Evolutionary conservation across 768 basidiomycete species (phyloP).

Genomic region (Kwoniella pini): DNA sequence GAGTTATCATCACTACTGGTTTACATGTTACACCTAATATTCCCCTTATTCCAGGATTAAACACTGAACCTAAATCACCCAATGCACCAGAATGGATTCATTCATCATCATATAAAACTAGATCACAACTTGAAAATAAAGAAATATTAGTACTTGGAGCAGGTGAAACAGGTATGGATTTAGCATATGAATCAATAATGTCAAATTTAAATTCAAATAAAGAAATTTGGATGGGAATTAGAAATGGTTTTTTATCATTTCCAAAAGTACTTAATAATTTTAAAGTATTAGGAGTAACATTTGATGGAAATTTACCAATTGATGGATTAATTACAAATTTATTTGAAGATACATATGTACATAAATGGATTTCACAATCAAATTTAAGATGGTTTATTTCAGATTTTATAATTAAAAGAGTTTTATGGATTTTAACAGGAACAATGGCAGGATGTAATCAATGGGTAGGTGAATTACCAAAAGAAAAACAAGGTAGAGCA

Average conservation of each 20-base stretch:
- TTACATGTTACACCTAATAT: slow-evolving; percentile 63
- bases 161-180: slow-evolving; percentile 68
- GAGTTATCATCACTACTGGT: slow-evolving; percentile 62
- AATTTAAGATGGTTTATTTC: slow-evolving; percentile 64
- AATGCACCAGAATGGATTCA: slow-evolving; percentile 56
- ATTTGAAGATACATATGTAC: slow-evolving; percentile 59
- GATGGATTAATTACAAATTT: slow-evolving; percentile 62
- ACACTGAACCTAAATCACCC: slow-evolving; percentile 55
- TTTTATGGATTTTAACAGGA: slow-evolving; percentile 67
- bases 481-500: slow-evolving; percentile 62
- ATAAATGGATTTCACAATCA: slow-evolving; percentile 63
- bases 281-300: slow-evolving; percentile 59
- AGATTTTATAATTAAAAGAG: slow-evolving; percentile 64
- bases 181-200: slow-evolving; percentile 58
- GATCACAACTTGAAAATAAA: slow-evolving; percentile 58
- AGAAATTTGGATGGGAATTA: slow-evolving; percentile 61
- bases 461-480: slow-evolving; percentile 65
- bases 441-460: slow-evolving; percentile 63
- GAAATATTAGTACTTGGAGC: slow-evolving; percentile 64
- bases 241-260: slow-evolving; percentile 64
- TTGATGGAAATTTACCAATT: slow-evolving; percentile 56
- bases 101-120: slow-evolving; percentile 61
- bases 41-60: slow-evolving; percentile 60
- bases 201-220: slow-evolving; percentile 56
- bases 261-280: slow-evolving; percentile 67